phyloP scores from a whole-genome alignment of 306 rosid species.

The Mimosa bimucronata region DNA sequence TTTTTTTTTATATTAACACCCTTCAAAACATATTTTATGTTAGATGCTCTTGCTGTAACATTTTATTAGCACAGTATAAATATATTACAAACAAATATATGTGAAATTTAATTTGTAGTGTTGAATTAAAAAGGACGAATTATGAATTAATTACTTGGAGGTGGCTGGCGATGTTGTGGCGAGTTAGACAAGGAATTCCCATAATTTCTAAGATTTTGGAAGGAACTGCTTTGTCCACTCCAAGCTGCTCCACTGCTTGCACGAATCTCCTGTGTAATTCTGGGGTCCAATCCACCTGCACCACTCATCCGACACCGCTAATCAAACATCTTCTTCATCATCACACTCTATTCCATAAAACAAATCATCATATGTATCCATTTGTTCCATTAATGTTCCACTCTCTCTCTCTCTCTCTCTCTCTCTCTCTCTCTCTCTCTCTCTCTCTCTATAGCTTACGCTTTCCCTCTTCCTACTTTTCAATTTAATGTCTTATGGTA shows the following conservation, averaged over 20 bases:
- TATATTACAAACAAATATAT: no score
- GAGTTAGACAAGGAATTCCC: slow-evolving; percentile 96
- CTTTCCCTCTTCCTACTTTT: background rate
- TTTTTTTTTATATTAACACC: no score
- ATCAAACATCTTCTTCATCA: background rate
- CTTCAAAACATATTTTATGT: no score
- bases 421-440: background rate
- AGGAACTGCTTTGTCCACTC: slow-evolving; percentile 97
- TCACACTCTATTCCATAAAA: no score
- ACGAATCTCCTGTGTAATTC: slow-evolving; percentile 87
- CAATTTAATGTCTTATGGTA: background rate
- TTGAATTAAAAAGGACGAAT: no score
- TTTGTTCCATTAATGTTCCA: background rate
- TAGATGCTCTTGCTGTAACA: no score
- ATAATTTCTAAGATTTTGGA: slow-evolving; percentile 92
- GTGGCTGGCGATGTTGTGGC: slow-evolving; percentile 97
- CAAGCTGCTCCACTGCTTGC: slow-evolving; percentile 95
- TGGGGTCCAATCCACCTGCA: slow-evolving; percentile 98
- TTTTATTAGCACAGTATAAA: no score
- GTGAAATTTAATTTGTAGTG: no score
- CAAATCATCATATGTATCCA: no score
- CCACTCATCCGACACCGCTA: background rate
- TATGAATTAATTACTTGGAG: slow-evolving; percentile 59
- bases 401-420: background rate
- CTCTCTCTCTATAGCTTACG: background rate